Conservation (phyloP, 805 yeast species). For the Zygosaccharomyces bailii region DNA sequence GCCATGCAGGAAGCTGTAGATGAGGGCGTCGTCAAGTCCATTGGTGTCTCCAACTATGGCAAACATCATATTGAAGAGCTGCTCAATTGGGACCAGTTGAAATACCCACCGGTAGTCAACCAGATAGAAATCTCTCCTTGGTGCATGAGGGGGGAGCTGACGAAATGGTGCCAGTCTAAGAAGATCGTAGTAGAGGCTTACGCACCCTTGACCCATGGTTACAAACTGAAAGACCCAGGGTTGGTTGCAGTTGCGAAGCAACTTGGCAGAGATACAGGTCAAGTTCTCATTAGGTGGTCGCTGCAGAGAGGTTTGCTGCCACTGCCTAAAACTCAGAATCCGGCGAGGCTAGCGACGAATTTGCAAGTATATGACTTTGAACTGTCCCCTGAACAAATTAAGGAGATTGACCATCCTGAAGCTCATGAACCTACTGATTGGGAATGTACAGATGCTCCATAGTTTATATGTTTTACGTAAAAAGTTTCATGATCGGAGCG, state of each 20-base stretch:
- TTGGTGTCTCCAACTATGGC: conserved; percentile 80
- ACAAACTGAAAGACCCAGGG: conserved; percentile 51
- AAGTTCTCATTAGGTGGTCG: conserved; percentile 70
- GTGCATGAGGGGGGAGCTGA: conserved; percentile 64
- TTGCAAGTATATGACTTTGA: conserved; percentile 52
- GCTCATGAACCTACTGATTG: conserved; percentile 73
- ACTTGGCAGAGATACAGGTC: conserved; percentile 52
- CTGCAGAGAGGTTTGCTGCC: conserved; percentile 68
- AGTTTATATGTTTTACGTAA: conserved; percentile 6
- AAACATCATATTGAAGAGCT: conserved; percentile 56
- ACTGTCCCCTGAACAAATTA: conserved; percentile 42
- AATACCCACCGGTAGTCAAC: conserved; percentile 64
- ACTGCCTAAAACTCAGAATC: conserved; percentile 60
- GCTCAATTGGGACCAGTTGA: conserved; percentile 51
- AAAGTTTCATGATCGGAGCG: not conserved
- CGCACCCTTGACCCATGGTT: conserved; percentile 72
- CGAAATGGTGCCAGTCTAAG: conserved; percentile 53
- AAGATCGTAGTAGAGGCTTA: conserved; percentile 68
- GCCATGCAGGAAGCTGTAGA: conserved; percentile 73
- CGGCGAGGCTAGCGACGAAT: conserved; percentile 51
- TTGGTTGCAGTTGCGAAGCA: conserved; percentile 48
- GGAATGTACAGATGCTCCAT: conserved; percentile 66
- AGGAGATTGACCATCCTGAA: conserved; percentile 45
- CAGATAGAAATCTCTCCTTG: conserved; percentile 86
- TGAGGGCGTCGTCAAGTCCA: conserved; percentile 54